phyloP scores from a whole-genome alignment of 345 rosid species.

The Turnera subulata region DNA sequence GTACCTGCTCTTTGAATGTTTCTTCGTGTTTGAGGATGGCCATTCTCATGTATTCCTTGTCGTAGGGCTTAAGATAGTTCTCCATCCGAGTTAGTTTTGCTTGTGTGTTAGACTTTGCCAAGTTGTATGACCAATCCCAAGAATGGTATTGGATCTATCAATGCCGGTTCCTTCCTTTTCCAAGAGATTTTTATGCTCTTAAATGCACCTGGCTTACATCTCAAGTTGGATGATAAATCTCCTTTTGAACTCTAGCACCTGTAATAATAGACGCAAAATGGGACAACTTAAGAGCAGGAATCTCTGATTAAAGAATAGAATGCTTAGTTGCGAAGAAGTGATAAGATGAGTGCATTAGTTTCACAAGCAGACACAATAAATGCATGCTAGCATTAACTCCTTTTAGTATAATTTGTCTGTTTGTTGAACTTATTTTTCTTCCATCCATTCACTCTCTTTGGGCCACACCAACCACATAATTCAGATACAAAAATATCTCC shows the following conservation, averaged over 20 bases:
- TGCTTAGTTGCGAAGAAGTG: constrained; percentile 3
- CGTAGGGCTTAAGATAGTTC: constrained; percentile 63
- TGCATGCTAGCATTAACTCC: constrained; percentile 17
- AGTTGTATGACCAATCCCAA: background rate
- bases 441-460: constrained; percentile 4
- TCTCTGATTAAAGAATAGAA: background rate
- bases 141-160: background rate
- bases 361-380: background rate
- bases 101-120: background rate
- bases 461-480: constrained; percentile 30
- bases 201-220: constrained; percentile 17
- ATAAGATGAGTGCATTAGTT: background rate
- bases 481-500: constrained; percentile 24
- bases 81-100: constrained; percentile 44
- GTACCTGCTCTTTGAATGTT: constrained; percentile 93
- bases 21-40: constrained; percentile 95
- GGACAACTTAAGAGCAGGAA: background rate
- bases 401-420: constrained; percentile 34
- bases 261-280: background rate
- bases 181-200: constrained; percentile 6
- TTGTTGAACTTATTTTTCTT: constrained; percentile 19
- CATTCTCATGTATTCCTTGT: constrained; percentile 82
- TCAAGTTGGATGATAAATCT: background rate
- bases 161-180: constrained; percentile 2
- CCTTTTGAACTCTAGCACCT: background rate